Percentiles rank a stretch among this genome's conserved stretches.
phyloP scores from a whole-genome alignment of 306 rosid genomes.

The Casuarina equisetifolia region DNA sequence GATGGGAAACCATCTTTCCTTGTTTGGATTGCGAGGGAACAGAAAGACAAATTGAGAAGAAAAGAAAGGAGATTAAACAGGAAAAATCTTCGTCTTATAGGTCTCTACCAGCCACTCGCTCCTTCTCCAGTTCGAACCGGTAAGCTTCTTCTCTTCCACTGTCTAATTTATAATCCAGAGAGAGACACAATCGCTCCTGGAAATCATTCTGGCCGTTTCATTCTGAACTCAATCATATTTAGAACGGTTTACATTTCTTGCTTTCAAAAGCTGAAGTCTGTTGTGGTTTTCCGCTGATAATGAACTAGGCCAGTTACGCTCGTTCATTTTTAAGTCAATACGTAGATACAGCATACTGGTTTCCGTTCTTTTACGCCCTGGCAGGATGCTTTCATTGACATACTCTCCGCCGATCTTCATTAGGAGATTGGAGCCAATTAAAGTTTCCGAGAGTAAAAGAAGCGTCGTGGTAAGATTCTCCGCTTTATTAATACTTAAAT shows the following conservation, averaged over 20 bases:
- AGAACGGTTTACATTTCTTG: too few species aligned
- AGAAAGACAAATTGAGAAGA: neutral
- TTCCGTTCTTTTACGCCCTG: constrained; percentile 11
- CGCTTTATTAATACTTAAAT: neutral
- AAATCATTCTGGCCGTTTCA: neutral
- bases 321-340: neutral
- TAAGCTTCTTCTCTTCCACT: neutral
- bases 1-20: neutral
- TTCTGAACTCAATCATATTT: too few species aligned
- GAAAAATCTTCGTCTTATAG: neutral
- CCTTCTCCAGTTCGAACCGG: neutral
- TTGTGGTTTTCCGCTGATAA: neutral
- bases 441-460: constrained; percentile 32
- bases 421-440: constrained; percentile 40
- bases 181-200: too few species aligned
- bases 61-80: neutral
- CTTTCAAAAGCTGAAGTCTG: neutral
- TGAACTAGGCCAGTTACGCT: neutral
- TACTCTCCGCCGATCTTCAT: constrained; percentile 45
- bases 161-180: too few species aligned
- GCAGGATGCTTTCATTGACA: constrained; percentile 63
- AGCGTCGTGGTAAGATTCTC: constrained; percentile 61
- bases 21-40: constrained; percentile 7
- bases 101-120: neutral
- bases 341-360: too few species aligned